Evolutionary conservation across 2,329 filamentous ascomycete genomes (phyloP).

Genomic region (Nemania abortiva): DNA sequence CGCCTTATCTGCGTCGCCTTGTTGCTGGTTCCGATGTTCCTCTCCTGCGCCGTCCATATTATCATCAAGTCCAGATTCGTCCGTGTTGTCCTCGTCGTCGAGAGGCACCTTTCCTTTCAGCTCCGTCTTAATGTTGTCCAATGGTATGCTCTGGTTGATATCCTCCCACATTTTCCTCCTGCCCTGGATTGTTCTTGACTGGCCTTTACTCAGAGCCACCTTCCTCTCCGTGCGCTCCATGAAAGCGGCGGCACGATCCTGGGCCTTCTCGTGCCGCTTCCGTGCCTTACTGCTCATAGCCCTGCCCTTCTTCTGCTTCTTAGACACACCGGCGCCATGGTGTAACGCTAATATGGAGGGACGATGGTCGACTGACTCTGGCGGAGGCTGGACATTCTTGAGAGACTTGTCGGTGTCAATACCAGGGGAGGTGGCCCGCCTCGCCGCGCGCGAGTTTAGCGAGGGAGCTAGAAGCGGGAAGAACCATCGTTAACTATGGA

Average conservation of each 20-base stretch:
- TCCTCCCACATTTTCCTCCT: constrained; percentile 70
- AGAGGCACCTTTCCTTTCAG: constrained; percentile 33
- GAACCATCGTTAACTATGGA: constrained; percentile 12
- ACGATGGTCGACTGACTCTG: constrained; percentile 62
- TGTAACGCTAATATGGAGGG: constrained; percentile 78
- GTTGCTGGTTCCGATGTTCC: constrained; percentile 13
- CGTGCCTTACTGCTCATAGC: constrained; percentile 69
- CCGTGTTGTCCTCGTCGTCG: constrained; percentile 27
- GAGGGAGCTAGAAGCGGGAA: constrained; percentile 65
- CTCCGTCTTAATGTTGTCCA: constrained; percentile 26
- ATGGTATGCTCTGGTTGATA: constrained; percentile 61
- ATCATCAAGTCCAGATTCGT: constrained; percentile 42
- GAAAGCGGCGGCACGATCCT: constrained; percentile 70
- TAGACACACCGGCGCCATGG: constrained; percentile 73
- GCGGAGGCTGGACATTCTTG: constrained; percentile 67
- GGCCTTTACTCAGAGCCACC: constrained; percentile 66
- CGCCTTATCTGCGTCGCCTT: constrained; percentile 9
- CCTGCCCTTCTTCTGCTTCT: constrained; percentile 71
- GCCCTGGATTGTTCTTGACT: constrained; percentile 60
- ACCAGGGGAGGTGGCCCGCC: constrained; percentile 77
- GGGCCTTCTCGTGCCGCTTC: constrained; percentile 66
- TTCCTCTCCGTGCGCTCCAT: constrained; percentile 69
- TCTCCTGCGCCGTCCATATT: constrained; percentile 43
- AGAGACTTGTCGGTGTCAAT: constrained; percentile 80
- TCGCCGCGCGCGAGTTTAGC: constrained; percentile 78